Conservation (phyloP, 805 yeast species). For the Ogataea nakhonphanomensis region DNA sequence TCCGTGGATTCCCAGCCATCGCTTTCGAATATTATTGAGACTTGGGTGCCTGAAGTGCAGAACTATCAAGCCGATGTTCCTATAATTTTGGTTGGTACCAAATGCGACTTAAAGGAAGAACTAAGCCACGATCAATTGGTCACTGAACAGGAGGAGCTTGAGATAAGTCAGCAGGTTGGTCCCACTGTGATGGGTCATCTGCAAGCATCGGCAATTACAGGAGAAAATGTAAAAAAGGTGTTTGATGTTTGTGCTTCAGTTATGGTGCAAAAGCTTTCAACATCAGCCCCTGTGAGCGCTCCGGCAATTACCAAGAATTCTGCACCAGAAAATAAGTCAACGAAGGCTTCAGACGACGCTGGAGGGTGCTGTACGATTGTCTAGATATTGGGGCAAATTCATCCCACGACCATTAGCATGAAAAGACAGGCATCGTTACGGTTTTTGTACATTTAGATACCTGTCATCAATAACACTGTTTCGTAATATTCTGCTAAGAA, state of each 20-base stretch:
- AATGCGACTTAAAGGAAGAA: conserved; percentile 49
- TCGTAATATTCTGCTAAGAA: too few relatives aligned
- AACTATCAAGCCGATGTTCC: conserved; percentile 81
- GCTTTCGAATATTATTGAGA: conserved; percentile 65
- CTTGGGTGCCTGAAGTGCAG: conserved; percentile 78
- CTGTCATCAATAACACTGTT: conserved; percentile 2
- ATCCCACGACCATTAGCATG: background rate
- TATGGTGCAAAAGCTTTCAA: conserved; percentile 9
- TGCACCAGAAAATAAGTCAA: background rate
- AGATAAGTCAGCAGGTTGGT: conserved; percentile 47
- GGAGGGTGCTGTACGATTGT: conserved; percentile 15
- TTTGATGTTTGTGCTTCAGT: conserved; percentile 48
- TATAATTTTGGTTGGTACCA: conserved; percentile 71
- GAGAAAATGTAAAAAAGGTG: conserved; percentile 59
- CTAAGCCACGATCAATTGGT: conserved; percentile 30
- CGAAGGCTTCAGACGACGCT: conserved; percentile 1
- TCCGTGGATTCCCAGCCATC: conserved; percentile 59
- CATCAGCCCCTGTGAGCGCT: conserved; percentile 3
- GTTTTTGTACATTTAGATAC: background rate
- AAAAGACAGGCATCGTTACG: too few relatives aligned
- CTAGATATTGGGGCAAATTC: background rate
- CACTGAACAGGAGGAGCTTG: conserved; percentile 38
- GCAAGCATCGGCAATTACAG: conserved; percentile 71
- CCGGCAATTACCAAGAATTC: background rate
- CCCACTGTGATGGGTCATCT: conserved; percentile 50